Evolutionary conservation across 768 basidiomycete species (phyloP), one percentile per base, ranked within the genome.

Genomic region (Saitozyma sp.): DNA sequence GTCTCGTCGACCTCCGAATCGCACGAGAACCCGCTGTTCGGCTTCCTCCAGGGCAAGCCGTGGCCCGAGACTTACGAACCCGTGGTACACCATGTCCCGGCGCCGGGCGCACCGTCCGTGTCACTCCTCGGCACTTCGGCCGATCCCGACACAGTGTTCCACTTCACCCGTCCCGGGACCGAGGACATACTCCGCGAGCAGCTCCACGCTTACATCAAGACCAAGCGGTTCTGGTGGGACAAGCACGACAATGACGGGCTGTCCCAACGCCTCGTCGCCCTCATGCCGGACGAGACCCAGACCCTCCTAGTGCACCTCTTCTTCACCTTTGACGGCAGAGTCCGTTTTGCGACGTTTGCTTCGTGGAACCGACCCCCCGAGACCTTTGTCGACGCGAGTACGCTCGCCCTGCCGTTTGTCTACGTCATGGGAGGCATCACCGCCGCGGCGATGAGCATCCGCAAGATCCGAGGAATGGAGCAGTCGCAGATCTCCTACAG

Each of bases 401-500:
- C 56, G 6, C 54, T 68, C 10, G 66, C 64, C 13, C 53, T 76
- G 42, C 69, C 71, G 0, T 73, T 75, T 38, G 49, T 65, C 0
- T 68, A 68, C 61, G 65, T 76, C 9, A 51, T 78, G 20, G 66
- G 68, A 9, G 75, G 75, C 3, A 55, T 67, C 16, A 61, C 68
- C 14, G 61, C 65, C 51, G 77, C 74, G 1, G 73, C 73, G 0
- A 45, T 74, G 48, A 69, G 70, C 1, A 65, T 78, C 38, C 60
- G 68, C 8, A 72, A 67, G 49, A 65, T 74, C 29, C 51, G 77
- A 14, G 58, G 61, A 0, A 39, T 74, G 41, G 77, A 78, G 43
- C 61, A 74, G 49, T 68, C 69, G 19, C 74, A 78, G 40, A 70
- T 74, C 17, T 70, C 71, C 2, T 78, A 76, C 49, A 64, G 63